Percentiles rank a stretch among this genome's conserved stretches.
phyloP scores from a whole-genome alignment of 2,329 filamentous ascomycete genomes.

The Ascosphaera aggregata region DNA sequence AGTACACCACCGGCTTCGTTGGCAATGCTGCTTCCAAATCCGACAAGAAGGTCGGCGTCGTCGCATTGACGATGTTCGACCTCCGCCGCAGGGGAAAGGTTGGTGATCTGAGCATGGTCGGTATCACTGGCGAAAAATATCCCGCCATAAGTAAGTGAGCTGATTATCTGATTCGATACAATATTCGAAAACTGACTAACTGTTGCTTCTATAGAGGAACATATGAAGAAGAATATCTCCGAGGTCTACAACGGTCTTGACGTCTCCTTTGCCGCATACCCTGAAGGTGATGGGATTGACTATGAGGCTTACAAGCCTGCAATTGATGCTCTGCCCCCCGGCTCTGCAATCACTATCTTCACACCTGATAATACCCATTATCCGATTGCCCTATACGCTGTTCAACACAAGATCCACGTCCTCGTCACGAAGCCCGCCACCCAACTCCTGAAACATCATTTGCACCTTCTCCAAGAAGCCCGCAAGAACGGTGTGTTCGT shows the following conservation, averaged over 20 bases:
- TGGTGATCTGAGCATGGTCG: constrained; percentile 66
- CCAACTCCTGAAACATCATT: constrained; percentile 60
- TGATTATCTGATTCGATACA: background rate
- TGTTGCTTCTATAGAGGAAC: constrained; percentile 33
- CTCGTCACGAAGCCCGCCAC: constrained; percentile 88
- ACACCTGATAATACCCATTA: constrained; percentile 85
- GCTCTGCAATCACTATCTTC: constrained; percentile 88
- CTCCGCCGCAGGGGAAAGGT: constrained; percentile 75
- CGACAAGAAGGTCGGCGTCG: constrained; percentile 92
- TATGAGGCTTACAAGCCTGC: constrained; percentile 69
- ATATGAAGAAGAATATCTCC: constrained; percentile 69
- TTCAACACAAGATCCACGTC: constrained; percentile 70
- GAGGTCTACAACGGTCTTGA: constrained; percentile 76
- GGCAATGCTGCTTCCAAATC: constrained; percentile 61
- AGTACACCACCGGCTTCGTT: constrained; percentile 93
- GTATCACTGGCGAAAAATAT: constrained; percentile 71
- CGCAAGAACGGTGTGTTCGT: constrained; percentile 61
- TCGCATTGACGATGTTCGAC: constrained; percentile 75
- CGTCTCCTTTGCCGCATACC: constrained; percentile 65
- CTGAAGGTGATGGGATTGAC: constrained; percentile 46
- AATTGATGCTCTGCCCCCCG: constrained; percentile 59
- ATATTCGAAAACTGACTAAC: constrained; percentile 2
- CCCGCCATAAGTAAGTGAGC: constrained; percentile 54
- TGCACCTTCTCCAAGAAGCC: constrained; percentile 47
- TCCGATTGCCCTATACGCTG: constrained; percentile 78